Evolutionary conservation across 805 yeast genomes (phyloP).

Genomic region (Torulaspora maleeae): DNA sequence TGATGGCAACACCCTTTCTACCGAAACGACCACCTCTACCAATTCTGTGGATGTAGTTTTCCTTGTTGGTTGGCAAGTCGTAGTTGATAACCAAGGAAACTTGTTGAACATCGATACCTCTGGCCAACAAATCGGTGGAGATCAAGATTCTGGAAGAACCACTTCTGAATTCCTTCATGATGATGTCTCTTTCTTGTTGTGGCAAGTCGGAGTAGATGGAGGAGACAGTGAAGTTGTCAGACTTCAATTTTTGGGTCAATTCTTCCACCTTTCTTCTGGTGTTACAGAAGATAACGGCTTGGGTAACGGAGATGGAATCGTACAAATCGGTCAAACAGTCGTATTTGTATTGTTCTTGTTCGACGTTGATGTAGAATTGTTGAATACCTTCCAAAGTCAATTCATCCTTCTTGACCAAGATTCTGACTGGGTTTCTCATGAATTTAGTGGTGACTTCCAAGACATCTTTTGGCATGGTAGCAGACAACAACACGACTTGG

Average conservation of each 20-base stretch:
- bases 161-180: slow-evolving; percentile 92
- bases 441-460: slow-evolving; percentile 87
- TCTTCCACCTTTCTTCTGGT: slow-evolving; percentile 93
- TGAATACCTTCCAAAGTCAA: slow-evolving; percentile 90
- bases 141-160: slow-evolving; percentile 92
- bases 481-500: slow-evolving; percentile 92
- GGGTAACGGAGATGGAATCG: slow-evolving; percentile 92
- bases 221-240: slow-evolving; percentile 82
- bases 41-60: slow-evolving; percentile 94
- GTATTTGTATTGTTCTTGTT: slow-evolving; percentile 88
- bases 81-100: slow-evolving; percentile 93
- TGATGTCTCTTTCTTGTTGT: slow-evolving; percentile 88
- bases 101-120: slow-evolving; percentile 98
- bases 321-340: slow-evolving; percentile 92
- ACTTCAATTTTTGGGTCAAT: slow-evolving; percentile 73
- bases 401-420: slow-evolving; percentile 91
- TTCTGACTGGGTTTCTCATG: slow-evolving; percentile 89
- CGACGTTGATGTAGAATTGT: slow-evolving; percentile 87
- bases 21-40: slow-evolving; percentile 99
- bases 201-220: slow-evolving; percentile 97
- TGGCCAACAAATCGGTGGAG: slow-evolving; percentile 95
- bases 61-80: slow-evolving; percentile 88
- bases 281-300: slow-evolving; percentile 97
- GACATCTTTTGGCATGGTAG: slow-evolving; percentile 89
- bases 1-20: slow-evolving; percentile 96